Conservation (phyloP, 1,284 basidiomycete species). For the Lentinus polychrous region DNA sequence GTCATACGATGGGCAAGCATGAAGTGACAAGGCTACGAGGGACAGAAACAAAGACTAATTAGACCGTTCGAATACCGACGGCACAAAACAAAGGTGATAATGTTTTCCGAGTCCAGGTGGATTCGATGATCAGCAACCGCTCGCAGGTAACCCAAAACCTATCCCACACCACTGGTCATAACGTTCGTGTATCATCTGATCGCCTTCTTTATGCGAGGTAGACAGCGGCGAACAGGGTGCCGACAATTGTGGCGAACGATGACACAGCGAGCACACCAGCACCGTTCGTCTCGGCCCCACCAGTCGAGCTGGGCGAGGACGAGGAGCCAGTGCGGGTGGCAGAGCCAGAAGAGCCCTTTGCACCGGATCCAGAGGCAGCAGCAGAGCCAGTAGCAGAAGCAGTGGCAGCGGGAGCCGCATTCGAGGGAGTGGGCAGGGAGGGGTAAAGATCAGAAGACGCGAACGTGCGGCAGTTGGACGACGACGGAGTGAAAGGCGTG, state of each 20-base stretch:
- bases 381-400: constrained; percentile 16
- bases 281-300: constrained; percentile 23
- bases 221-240: constrained; percentile 37
- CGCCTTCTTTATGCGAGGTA: constrained; percentile 32
- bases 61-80: too few species aligned
- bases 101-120: too few species aligned
- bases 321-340: constrained; percentile 15
- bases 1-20: too few species aligned
- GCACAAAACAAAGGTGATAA: too few species aligned
- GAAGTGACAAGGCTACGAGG: too few species aligned
- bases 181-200: too few species aligned
- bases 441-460: constrained; percentile 46
- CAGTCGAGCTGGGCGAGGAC: constrained; percentile 13
- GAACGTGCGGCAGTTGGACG: constrained; percentile 57
- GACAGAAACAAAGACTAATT: too few species aligned
- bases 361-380: constrained; percentile 10
- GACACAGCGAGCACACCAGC: constrained; percentile 32
- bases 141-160: too few species aligned
- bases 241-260: constrained; percentile 29
- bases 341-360: constrained; percentile 3
- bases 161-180: too few species aligned
- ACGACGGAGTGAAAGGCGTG: constrained; percentile 48
- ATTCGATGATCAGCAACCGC: too few species aligned
- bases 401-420: constrained; percentile 20
- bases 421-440: constrained; percentile 27